Base-by-base conservation (phyloP, 2,329 filamentous ascomycete species). In the Claviceps pazoutovae region DNA sequence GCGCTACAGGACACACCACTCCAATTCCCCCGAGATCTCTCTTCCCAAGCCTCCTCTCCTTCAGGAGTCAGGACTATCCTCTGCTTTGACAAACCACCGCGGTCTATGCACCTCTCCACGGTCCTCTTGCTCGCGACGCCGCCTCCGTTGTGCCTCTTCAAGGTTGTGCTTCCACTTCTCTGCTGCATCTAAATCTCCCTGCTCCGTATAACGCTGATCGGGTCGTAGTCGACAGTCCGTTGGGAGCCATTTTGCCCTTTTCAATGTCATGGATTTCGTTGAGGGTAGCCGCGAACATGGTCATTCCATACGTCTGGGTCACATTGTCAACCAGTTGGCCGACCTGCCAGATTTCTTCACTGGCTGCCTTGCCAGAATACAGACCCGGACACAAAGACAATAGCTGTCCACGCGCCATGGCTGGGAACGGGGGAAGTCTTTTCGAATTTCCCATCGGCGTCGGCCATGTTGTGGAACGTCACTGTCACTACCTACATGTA, bases 181-280 rank as follows among this genome's bases (percentile, higher is more conserved):
- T 0, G 93, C 93, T 5, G 79, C 74, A 59, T 97, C 91, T 14
- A 95, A 70, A 49, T 86, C 80, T 14, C 90, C 89, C 45, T 84
- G 74, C 68, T 98, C 93, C 3, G 87, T 79, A 2, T 89, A 80
- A 14, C 86, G 78, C 71, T 97, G 93, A 63, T 98, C 93, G 2
- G 89, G 90, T 16, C 93, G 76, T 42, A 96, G 71, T 26, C 93
- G 75, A 37, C 79, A 85, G 68, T 98, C 93, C 0, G 91, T 97
- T 0, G 80, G 80, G 78, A 3, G 93, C 83, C 16, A 96, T 69
- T 53, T 80, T 82, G 4, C 74, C 80, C 53, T 82, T 73, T 66
- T 98, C 93, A 5, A 95, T 73, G 0, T 76, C 61, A 0, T 91
- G 96, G 55, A 95, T 76, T 67, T 98, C 88, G 60, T 98, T 98